phyloP scores from a whole-genome alignment of 2,329 filamentous ascomycete species.

The Scedosporium boydii region DNA sequence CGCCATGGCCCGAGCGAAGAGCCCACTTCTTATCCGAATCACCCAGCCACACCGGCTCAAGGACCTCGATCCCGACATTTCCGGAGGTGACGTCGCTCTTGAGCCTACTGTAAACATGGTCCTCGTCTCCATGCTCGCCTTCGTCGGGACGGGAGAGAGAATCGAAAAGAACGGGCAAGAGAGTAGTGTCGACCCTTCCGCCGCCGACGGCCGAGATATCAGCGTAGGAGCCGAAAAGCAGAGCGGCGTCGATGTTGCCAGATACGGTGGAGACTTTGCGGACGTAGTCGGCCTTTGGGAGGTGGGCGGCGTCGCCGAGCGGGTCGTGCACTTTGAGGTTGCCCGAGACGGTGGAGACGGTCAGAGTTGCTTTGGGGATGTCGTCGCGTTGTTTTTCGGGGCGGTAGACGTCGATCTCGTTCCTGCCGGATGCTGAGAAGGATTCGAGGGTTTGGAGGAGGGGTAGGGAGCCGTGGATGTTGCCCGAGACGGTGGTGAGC shows the following conservation, averaged over 20 bases:
- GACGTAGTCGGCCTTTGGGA: slow-evolving; percentile 38
- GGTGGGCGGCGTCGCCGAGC: slow-evolving; percentile 16
- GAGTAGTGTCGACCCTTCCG: slow-evolving; percentile 21
- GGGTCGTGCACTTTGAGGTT: slow-evolving; percentile 30
- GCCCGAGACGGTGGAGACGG: slow-evolving; percentile 33
- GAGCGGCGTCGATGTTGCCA: slow-evolving; percentile 28
- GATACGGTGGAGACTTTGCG: slow-evolving; percentile 34
- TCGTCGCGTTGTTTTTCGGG: slow-evolving; percentile 23
- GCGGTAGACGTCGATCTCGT: slow-evolving; percentile 30
- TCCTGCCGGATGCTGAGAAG: slow-evolving; percentile 32
- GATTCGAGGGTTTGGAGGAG: slow-evolving; percentile 38
- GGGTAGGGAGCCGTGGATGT: slow-evolving; percentile 38
- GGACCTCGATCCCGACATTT: slow-evolving; percentile 23
- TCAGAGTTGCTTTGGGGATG: slow-evolving; percentile 26
- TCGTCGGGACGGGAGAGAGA: neutral
- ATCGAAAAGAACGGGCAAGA: slow-evolving; percentile 33
- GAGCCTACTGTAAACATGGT: slow-evolving; percentile 16
- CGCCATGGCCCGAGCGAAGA: slow-evolving; percentile 26
- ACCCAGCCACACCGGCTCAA: slow-evolving; percentile 34
- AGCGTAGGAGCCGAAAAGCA: slow-evolving; percentile 28
- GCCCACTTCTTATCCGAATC: slow-evolving; percentile 1
- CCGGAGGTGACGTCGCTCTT: slow-evolving; percentile 36
- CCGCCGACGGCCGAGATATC: slow-evolving; percentile 31
- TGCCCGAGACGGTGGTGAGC: slow-evolving; percentile 17
- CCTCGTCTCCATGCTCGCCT: slow-evolving; percentile 4